phyloP scores from a whole-genome alignment of 2,329 filamentous ascomycete species.

The Didymella exigua region DNA sequence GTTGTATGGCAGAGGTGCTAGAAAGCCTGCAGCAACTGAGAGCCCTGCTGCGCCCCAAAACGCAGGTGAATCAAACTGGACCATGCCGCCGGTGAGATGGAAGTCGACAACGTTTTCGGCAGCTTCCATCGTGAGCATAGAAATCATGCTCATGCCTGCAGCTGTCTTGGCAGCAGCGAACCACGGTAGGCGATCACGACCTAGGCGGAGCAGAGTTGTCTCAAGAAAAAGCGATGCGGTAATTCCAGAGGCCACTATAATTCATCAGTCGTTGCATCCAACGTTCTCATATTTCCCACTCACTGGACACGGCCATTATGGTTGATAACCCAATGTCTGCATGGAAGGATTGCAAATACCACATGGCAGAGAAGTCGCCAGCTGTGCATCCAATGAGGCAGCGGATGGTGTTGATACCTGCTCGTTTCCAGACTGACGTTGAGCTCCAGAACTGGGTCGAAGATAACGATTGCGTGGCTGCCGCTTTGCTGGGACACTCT shows the following conservation, averaged over 20 bases:
- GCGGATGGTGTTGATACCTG: conserved; percentile 60
- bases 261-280: not conserved
- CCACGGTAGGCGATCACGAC: conserved; percentile 58
- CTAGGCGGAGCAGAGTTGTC: conserved; percentile 57
- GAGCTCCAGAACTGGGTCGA: conserved; percentile 45
- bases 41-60: conserved; percentile 61
- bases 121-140: conserved; percentile 64
- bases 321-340: conserved; percentile 55
- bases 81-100: conserved; percentile 59
- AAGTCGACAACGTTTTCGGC: conserved; percentile 63
- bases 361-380: conserved; percentile 64
- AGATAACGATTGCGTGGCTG: not conserved
- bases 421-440: conserved; percentile 55
- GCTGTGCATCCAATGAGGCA: conserved; percentile 62
- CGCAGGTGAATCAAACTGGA: conserved; percentile 53
- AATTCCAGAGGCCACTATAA: conserved; percentile 58
- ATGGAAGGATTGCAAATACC: conserved; percentile 58
- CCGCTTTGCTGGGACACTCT: conserved; percentile 6
- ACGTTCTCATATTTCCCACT: not conserved
- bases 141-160: conserved; percentile 64
- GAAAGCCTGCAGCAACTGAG: conserved; percentile 53
- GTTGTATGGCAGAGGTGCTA: conserved; percentile 61
- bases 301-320: conserved; percentile 59
- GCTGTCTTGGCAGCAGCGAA: conserved; percentile 57
- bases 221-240: conserved; percentile 60